A percentile compares a stretch with the other conserved stretches of the same genome.
Evolutionary conservation across 192 early-diverging fungal genomes (phyloP).

Genomic region (Globomyces pollinis-pini): DNA sequence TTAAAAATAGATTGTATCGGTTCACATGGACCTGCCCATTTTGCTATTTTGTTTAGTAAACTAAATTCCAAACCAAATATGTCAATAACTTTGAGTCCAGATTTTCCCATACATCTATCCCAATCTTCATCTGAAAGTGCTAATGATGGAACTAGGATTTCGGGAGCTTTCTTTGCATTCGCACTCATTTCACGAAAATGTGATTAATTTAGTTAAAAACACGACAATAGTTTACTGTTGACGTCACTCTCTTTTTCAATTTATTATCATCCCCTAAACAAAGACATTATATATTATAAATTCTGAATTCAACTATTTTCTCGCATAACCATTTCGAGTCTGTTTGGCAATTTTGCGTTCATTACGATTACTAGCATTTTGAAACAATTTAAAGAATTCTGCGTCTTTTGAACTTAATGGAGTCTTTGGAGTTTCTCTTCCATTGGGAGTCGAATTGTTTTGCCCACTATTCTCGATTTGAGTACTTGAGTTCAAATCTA

Average conservation of each 20-base stretch:
- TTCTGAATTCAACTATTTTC: not conserved
- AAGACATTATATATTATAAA: not conserved
- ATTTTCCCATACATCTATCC: constrained; percentile 20
- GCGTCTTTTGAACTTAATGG: not conserved
- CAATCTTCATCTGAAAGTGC: constrained; percentile 35
- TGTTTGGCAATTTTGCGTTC: not conserved
- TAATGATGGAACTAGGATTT: constrained; percentile 12
- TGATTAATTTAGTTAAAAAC: no score
- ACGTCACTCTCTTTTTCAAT: no score
- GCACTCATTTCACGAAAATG: constrained; percentile 24
- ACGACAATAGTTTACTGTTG: no score
- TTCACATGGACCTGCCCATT: constrained; percentile 56
- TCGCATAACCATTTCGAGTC: no score
- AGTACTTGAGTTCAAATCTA: not conserved
- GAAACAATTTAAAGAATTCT: constrained; percentile 1
- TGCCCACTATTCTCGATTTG: not conserved
- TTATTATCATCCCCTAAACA: no score
- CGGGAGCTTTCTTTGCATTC: constrained; percentile 23
- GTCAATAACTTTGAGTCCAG: constrained; percentile 36
- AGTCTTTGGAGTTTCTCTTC: not conserved
- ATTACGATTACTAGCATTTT: not conserved
- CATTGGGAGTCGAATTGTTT: not conserved
- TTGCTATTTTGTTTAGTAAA: constrained; percentile 24
- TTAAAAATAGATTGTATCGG: constrained; percentile 54
- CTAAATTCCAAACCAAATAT: constrained; percentile 41